phyloP scores from a whole-genome alignment of 129 eudicot species.

The Centella asiatica region DNA sequence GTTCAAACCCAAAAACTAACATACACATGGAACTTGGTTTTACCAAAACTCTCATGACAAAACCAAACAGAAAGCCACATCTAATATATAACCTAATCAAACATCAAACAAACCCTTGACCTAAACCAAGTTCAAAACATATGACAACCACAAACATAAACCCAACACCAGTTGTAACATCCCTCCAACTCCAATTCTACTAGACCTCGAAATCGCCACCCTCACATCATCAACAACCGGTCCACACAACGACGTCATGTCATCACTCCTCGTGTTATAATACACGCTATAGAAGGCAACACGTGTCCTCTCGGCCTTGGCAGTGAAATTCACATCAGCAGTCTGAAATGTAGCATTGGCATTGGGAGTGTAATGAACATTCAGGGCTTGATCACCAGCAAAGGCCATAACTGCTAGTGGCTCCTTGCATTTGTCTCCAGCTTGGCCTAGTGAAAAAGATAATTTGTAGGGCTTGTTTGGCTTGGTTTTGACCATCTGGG shows the following conservation, averaged over 20 bases:
- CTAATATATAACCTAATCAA: too few relatives aligned
- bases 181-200: conserved; percentile 25
- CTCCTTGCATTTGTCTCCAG: conserved; percentile 67
- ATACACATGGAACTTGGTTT: too few relatives aligned
- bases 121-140: too few relatives aligned
- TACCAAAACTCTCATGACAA: too few relatives aligned
- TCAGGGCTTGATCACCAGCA: conserved; percentile 97
- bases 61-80: background rate
- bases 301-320: conserved; percentile 84
- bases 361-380: conserved; percentile 60
- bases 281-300: conserved; percentile 89
- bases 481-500: conserved; percentile 86
- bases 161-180: conserved; percentile 33
- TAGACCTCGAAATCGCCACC: conserved; percentile 43
- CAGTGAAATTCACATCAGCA: conserved; percentile 65
- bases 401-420: conserved; percentile 97
- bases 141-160: conserved; percentile 26
- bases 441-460: conserved; percentile 77
- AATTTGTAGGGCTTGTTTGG: conserved; percentile 72
- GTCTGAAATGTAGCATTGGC: conserved; percentile 69
- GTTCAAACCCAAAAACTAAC: too few relatives aligned
- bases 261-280: conserved; percentile 89
- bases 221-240: conserved; percentile 92
- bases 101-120: background rate
- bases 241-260: conserved; percentile 87